Conservation (phyloP, 768 basidiomycete genomes). For the Lentinus brumalis region DNA sequence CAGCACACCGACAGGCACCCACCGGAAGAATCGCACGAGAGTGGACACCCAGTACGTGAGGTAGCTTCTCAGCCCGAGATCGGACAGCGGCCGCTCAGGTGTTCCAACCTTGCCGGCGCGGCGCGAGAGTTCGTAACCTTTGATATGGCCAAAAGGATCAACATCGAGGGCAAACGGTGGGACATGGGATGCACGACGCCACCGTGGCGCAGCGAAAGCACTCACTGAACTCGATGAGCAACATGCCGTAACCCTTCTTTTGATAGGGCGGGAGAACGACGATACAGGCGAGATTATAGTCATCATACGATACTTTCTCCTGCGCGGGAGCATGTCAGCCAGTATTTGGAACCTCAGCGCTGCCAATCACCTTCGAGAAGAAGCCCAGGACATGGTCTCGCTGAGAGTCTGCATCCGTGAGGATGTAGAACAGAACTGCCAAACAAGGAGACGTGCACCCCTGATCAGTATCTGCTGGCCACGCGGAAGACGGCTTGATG, state of each 20-base stretch:
- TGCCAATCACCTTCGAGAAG: conserved; percentile 60
- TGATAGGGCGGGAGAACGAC: conserved; percentile 94
- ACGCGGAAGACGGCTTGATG: conserved; percentile 5
- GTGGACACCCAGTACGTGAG: conserved; percentile 86
- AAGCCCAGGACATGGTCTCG: conserved; percentile 81
- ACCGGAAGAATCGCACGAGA: conserved; percentile 84
- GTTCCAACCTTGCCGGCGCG: conserved; percentile 80
- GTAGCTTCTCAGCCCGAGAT: conserved; percentile 90
- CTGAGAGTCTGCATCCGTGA: conserved; percentile 81
- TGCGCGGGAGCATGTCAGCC: conserved; percentile 29
- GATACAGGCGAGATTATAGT: conserved; percentile 97
- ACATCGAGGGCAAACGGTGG: background rate
- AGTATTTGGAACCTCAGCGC: background rate
- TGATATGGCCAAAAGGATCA: background rate
- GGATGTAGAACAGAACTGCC: conserved; percentile 86
- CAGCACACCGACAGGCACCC: conserved; percentile 5
- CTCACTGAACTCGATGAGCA: conserved; percentile 98
- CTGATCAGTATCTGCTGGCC: background rate
- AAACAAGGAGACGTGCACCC: background rate
- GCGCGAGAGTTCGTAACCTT: conserved; percentile 92
- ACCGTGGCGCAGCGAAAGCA: background rate
- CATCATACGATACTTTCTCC: conserved; percentile 96
- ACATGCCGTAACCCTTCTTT: conserved; percentile 86
- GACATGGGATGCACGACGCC: background rate
- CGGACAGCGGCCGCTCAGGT: conserved; percentile 93